These are phyloP conservation scores for Torulaspora maleeae DNA, from an alignment of 805 yeast species.

Conservation along the genomic window DNA sequence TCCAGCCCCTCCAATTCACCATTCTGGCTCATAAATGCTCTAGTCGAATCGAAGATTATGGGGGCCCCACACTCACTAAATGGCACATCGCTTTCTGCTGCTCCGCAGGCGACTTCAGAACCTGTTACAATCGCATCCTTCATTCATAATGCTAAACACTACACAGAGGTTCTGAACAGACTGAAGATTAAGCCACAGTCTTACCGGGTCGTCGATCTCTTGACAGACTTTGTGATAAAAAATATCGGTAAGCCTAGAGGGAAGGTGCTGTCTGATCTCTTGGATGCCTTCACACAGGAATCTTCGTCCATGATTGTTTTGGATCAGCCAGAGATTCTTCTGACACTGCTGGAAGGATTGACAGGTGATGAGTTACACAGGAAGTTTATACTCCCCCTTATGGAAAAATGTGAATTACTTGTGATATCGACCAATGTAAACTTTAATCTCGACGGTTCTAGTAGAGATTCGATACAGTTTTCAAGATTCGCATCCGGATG, in stretches of 20 bases:
- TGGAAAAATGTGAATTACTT: conserved; percentile 24
- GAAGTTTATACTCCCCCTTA: conserved; percentile 27
- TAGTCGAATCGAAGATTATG: conserved; percentile 47
- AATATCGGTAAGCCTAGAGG: conserved; percentile 63
- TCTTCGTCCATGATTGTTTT: conserved; percentile 20
- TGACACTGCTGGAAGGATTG: conserved; percentile 26
- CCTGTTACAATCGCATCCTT: conserved; percentile 33
- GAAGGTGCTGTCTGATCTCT: conserved; percentile 62
- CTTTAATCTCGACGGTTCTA: conserved; percentile 5
- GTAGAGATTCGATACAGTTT: conserved; percentile 26
- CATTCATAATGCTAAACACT: conserved; percentile 22
- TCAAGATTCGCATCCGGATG: conserved; percentile 22
- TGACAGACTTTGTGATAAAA: conserved; percentile 42
- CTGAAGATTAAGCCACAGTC: conserved; percentile 22
- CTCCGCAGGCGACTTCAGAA: conserved; percentile 11
- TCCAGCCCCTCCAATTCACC: conserved; percentile 54
- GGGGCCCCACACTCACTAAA: conserved; percentile 44
- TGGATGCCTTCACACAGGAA: conserved; percentile 52
- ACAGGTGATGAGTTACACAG: conserved; percentile 27
- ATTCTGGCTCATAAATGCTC: conserved; percentile 54
- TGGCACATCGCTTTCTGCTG: conserved; percentile 27
- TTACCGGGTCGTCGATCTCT: conserved; percentile 41
- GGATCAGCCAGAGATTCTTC: conserved; percentile 34
- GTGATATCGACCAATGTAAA: conserved; percentile 16
- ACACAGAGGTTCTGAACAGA: conserved; percentile 20